These are phyloP conservation scores for baker's yeast (Saccharomyces cerevisiae) DNA, from an alignment of 805 yeast genomes.

Conservation along the genomic window DNA sequence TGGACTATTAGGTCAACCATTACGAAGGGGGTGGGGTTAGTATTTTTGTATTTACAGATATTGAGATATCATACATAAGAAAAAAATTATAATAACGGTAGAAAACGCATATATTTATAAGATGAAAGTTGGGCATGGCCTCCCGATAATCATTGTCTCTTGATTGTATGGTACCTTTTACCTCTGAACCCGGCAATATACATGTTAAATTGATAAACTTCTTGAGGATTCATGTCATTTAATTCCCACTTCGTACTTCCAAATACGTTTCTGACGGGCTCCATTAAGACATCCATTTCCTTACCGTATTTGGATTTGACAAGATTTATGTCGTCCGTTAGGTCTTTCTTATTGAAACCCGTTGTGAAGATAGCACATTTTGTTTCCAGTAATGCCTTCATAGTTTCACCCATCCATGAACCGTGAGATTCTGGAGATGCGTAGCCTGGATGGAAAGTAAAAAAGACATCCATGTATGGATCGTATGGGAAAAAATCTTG, in stretches of 20 bases:
- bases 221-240: conserved; percentile 86
- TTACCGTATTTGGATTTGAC: conserved; percentile 55
- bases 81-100: neutral
- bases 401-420: conserved; percentile 82
- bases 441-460: conserved; percentile 92
- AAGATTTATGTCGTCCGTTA: conserved; percentile 63
- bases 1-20: neutral
- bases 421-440: conserved; percentile 71
- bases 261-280: conserved; percentile 62
- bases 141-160: conserved; percentile 9
- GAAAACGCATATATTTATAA: neutral
- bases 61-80: neutral
- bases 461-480: conserved; percentile 88
- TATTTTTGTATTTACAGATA: neutral
- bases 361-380: conserved; percentile 90
- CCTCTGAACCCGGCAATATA: conserved; percentile 89
- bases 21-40: neutral
- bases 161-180: conserved; percentile 86
- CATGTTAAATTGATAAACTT: conserved; percentile 87
- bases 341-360: conserved; percentile 75
- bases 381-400: conserved; percentile 82
- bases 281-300: conserved; percentile 75
- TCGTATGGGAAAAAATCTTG: conserved; percentile 97
- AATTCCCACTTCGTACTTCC: conserved; percentile 91
- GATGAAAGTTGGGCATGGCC: neutral